These are phyloP conservation scores for Cryptococcus sp. DNA, from an alignment of 1,284 basidiomycete species.

Conservation along the genomic window DNA sequence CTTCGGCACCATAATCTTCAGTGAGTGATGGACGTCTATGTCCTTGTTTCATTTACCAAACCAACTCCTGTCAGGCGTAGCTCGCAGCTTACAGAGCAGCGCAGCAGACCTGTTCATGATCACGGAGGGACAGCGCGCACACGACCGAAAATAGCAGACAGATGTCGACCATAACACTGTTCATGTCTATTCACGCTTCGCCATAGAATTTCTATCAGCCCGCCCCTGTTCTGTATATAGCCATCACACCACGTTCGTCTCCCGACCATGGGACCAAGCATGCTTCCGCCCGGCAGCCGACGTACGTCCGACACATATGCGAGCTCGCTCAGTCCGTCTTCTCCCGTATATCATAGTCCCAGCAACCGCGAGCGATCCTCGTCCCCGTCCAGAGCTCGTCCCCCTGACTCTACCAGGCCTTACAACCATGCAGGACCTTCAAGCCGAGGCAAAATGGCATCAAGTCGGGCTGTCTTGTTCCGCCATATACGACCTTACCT, in stretches of 20 bases:
- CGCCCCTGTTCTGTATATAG: background rate
- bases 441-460: background rate
- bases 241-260: background rate
- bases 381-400: constrained; percentile 11
- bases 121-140: no score
- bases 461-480: constrained; percentile 1
- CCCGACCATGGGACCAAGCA: no score
- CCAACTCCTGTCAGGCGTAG: no score
- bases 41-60: no score
- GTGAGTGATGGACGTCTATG: no score
- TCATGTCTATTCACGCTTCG: no score
- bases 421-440: background rate
- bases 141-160: no score
- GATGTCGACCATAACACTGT: background rate
- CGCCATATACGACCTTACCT: constrained; percentile 15
- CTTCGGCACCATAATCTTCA: no score
- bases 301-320: constrained; percentile 10
- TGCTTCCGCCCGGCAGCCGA: no score
- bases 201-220: no score
- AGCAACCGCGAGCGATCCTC: constrained; percentile 6
- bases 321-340: constrained; percentile 12
- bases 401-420: constrained; percentile 3
- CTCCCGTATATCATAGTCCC: constrained; percentile 7
- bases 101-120: no score
- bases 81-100: no score